Conservation (phyloP, 2,329 filamentous ascomycete species). For the Fusarium secorum region DNA sequence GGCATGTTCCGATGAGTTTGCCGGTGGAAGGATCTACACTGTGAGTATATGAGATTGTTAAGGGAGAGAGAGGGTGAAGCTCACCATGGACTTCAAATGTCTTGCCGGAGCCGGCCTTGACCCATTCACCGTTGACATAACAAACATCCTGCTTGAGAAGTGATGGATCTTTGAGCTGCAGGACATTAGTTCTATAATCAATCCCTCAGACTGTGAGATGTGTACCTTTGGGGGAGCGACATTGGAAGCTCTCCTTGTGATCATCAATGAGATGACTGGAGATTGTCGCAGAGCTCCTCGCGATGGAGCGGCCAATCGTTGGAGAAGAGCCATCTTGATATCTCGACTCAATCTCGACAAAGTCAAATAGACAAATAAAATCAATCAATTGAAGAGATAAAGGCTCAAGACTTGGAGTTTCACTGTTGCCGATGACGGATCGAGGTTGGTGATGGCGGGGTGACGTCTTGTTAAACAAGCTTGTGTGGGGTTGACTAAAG, state of each 20-base stretch:
- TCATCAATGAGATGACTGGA: slow-evolving; percentile 37
- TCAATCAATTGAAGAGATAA: background rate
- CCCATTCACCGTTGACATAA: slow-evolving; percentile 94
- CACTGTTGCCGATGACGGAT: slow-evolving; percentile 4
- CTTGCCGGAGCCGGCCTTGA: slow-evolving; percentile 83
- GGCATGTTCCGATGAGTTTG: slow-evolving; percentile 80
- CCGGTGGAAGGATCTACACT: slow-evolving; percentile 80
- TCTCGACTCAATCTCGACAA: background rate
- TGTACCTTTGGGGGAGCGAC: slow-evolving; percentile 56
- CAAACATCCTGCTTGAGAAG: slow-evolving; percentile 83
- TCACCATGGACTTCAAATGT: slow-evolving; percentile 85
- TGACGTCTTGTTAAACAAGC: slow-evolving; percentile 39
- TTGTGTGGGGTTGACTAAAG: slow-evolving; percentile 34
- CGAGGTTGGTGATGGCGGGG: slow-evolving; percentile 32
- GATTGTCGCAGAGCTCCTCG: slow-evolving; percentile 44
- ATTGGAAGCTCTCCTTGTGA: slow-evolving; percentile 54
- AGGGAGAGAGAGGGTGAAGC: slow-evolving; percentile 1
- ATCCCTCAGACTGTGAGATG: background rate
- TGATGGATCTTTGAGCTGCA: slow-evolving; percentile 77
- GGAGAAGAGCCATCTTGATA: slow-evolving; percentile 44
- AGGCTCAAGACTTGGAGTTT: background rate
- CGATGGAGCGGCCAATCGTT: slow-evolving; percentile 42
- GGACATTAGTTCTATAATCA: background rate
- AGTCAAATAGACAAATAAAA: background rate
- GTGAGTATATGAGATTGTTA: slow-evolving; percentile 6